A percentile compares a stretch with the other conserved stretches of the same genome.
Evolutionary conservation across 192 early-diverging fungal genomes (phyloP).

Genomic region (Backusella macrospora): DNA sequence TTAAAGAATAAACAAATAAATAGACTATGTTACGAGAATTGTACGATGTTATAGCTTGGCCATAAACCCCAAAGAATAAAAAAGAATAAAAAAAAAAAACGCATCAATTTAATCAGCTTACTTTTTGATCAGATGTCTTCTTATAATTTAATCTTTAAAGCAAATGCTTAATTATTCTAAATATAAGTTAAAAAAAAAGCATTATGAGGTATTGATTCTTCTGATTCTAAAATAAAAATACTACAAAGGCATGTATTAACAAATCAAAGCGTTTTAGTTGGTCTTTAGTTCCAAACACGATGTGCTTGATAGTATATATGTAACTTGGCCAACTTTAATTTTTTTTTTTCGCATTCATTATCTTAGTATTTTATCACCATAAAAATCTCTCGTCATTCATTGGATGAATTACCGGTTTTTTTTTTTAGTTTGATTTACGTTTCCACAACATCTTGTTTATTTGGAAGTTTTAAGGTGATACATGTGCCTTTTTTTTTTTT

Average conservation of each 20-base stretch:
- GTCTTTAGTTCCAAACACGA: not conserved
- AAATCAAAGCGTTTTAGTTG: not conserved
- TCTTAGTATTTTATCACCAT: slow-evolving; percentile 13
- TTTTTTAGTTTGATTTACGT: not conserved
- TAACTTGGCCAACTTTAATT: not conserved
- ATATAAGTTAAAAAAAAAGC: not conserved
- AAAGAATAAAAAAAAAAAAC: not conserved
- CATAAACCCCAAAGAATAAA: no score
- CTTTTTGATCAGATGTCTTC: not conserved
- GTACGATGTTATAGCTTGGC: not conserved
- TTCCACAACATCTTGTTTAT: not conserved
- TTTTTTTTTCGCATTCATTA: not conserved
- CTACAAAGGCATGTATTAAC: not conserved
- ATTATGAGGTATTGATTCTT: not conserved
- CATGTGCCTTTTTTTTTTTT: slow-evolving; percentile 3
- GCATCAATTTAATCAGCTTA: not conserved
- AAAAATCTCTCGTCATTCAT: not conserved
- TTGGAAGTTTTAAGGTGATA: not conserved
- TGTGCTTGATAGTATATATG: not conserved
- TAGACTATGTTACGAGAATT: not conserved
- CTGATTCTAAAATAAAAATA: slow-evolving; percentile 3
- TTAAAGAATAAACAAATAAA: not conserved
- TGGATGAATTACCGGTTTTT: not conserved
- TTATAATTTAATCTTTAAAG: not conserved
- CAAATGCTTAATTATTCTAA: not conserved